Base-by-base conservation (phyloP, 2,329 filamentous ascomycete species). In the Ceratocystis albifundus region DNA sequence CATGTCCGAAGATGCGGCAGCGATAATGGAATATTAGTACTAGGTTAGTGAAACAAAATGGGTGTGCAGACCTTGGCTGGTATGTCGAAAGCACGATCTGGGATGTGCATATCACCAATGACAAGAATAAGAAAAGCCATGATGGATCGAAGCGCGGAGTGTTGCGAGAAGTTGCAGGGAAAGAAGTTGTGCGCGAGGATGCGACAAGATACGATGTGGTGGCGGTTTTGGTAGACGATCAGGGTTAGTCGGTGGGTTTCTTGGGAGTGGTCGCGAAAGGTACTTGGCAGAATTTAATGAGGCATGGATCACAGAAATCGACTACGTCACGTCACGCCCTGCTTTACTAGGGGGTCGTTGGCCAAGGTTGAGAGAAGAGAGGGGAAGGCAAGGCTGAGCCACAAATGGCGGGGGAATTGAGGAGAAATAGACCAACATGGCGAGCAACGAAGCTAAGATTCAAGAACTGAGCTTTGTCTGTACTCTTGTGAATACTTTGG, bases 31-130 rank as follows among this genome's bases (percentile, higher is more conserved):
- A 28, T 22, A 28, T 15, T 12, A 25, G 59, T 20, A 2, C 2
- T 46, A 20, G 44, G 25, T 32, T 7, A 57, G 36, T 41, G 36
- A 1, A 12, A 41, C 12, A 3, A 15, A 41, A 32, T n/a, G 67
- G 50, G 65, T 59, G 65, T 45, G 48, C 70, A 71, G 80, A 91
- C 90, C 86, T 96, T 96, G 76, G 88, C 82, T 68, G 91, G 91
- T 73, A 96, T 92, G 76, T 96, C 91, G 70, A 94, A 86, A 72
- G 90, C 91, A 75, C 91, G 83, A 77, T 96, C 91, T 72, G 91
- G 91, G 77, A 96, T 96, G 79, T 96, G 91, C 65, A 96, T 84
- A 79, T 96, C 91, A 75, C 90, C 90, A 71, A 96, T 90, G 74
- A 94, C 90, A 74, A 96, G 84, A 74, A 96, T 91, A 71, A 96